A percentile compares a stretch with the other conserved stretches of the same genome.
Evolutionary conservation across 2,329 filamentous ascomycete genomes (phyloP).

Genomic region (Thielaviopsis euricoi): DNA sequence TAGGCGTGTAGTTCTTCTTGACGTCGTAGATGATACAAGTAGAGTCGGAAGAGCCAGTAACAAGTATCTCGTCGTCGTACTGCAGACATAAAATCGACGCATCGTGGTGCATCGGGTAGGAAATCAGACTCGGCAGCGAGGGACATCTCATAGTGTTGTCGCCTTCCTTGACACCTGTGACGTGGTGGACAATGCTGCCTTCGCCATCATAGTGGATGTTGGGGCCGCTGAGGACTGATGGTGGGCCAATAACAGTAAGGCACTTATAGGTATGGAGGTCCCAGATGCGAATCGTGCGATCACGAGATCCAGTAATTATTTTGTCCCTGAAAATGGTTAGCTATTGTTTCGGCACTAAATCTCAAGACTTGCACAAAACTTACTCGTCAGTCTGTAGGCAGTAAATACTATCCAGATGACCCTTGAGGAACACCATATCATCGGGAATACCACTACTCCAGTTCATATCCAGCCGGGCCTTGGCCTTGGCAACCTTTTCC

Average conservation of each 20-base stretch:
- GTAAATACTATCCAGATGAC: constrained; percentile 91
- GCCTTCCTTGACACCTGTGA: constrained; percentile 34
- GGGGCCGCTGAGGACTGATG: constrained; percentile 39
- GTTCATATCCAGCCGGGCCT: constrained; percentile 55
- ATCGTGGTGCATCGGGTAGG: constrained; percentile 56
- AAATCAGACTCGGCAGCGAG: constrained; percentile 37
- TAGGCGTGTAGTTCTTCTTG: constrained; percentile 58
- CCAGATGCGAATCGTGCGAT: constrained; percentile 92
- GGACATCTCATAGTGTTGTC: constrained; percentile 20
- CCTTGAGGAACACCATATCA: constrained; percentile 67
- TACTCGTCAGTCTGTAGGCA: constrained; percentile 96
- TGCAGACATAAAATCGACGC: constrained; percentile 91
- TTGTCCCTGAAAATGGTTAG: constrained; percentile 50
- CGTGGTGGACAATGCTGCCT: constrained; percentile 36
- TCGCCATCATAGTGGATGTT: constrained; percentile 35
- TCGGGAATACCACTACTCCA: constrained; percentile 69
- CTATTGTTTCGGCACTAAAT: background rate
- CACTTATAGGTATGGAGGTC: constrained; percentile 82
- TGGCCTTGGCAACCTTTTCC: constrained; percentile 69
- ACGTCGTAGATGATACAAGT: constrained; percentile 87
- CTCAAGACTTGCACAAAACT: constrained; percentile 18
- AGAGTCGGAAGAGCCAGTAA: constrained; percentile 85
- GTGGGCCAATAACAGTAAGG: constrained; percentile 69
- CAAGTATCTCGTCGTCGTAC: constrained; percentile 82
- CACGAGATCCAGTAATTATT: constrained; percentile 90